Evolutionary conservation across 176 grass and related monocot species (phyloP).

Genomic region (Ensete ventricosum): DNA sequence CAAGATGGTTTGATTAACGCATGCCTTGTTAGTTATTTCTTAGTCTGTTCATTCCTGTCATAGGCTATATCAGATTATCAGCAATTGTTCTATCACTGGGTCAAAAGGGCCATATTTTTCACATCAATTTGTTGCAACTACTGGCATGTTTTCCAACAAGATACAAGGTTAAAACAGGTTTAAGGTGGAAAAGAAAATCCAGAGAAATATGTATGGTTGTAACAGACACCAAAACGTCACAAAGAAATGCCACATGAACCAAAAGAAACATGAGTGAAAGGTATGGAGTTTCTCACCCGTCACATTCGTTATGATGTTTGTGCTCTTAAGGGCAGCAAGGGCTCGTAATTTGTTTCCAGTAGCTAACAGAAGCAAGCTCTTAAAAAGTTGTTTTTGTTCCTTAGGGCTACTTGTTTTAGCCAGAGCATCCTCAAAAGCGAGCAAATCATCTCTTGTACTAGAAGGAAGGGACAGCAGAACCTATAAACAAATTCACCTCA

Average conservation of each 20-base stretch:
- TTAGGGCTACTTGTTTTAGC: slow-evolving; percentile 83
- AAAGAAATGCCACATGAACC: slow-evolving; percentile 1
- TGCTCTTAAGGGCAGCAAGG: slow-evolving; percentile 69
- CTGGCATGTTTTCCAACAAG: neutral
- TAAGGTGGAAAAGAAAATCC: neutral
- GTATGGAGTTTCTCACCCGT: slow-evolving; percentile 44
- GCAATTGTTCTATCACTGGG: neutral
- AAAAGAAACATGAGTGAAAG: slow-evolving; percentile 1
- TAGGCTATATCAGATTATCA: neutral
- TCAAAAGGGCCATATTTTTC: neutral
- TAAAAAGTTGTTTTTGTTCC: slow-evolving; percentile 84
- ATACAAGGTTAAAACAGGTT: neutral
- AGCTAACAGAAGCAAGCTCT: slow-evolving; percentile 80
- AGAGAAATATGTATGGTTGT: neutral
- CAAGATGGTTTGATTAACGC: too few relatives aligned
- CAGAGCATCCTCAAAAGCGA: slow-evolving; percentile 76
- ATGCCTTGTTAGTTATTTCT: neutral
- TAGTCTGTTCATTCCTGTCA: neutral
- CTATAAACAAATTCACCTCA: slow-evolving; percentile 22
- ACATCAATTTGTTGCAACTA: neutral
- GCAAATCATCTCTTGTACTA: slow-evolving; percentile 68
- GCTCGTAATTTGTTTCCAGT: slow-evolving; percentile 91
- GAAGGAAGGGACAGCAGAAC: slow-evolving; percentile 66
- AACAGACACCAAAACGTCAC: neutral
- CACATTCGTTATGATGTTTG: slow-evolving; percentile 90